Evolutionary conservation across 129 eudicot genomes (phyloP).

Genomic region (Erigeron canadensis): DNA sequence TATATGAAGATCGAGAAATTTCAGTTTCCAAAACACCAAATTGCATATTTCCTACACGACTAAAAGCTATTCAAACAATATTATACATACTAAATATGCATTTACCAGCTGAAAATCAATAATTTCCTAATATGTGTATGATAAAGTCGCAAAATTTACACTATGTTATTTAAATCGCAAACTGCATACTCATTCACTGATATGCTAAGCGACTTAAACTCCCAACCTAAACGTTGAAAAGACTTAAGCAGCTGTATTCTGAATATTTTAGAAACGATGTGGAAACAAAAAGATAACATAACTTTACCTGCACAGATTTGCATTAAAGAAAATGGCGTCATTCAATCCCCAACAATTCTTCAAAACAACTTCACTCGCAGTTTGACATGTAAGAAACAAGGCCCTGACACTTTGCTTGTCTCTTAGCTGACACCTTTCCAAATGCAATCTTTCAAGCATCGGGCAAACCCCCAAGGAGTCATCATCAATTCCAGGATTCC

Average conservation of each 20-base stretch:
- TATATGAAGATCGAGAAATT: background rate
- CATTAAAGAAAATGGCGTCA: constrained; percentile 59
- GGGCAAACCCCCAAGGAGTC: constrained; percentile 59
- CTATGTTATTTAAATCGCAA: background rate
- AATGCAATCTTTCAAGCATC: constrained; percentile 54
- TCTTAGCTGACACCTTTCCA: constrained; percentile 79
- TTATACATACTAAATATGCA: background rate
- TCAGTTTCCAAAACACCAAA: background rate
- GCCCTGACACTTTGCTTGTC: constrained; percentile 54
- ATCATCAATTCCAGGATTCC: constrained; percentile 42
- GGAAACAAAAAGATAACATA: background rate
- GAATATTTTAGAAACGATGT: constrained; percentile 11
- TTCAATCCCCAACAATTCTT: constrained; percentile 75
- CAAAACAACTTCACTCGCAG: constrained; percentile 45
- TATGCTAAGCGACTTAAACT: background rate
- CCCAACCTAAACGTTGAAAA: background rate
- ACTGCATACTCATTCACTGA: background rate
- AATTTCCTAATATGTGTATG: background rate
- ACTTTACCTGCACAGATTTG: constrained; percentile 59
- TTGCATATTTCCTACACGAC: background rate
- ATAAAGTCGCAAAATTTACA: background rate
- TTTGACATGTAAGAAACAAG: constrained; percentile 62
- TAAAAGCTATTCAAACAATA: background rate
- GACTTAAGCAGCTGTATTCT: background rate
- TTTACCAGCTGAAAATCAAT: background rate